A percentile compares a stretch with the other conserved stretches of the same genome.
Evolutionary conservation across 2,329 filamentous ascomycete genomes (phyloP).

Genomic region (Aspergillus sp.): DNA sequence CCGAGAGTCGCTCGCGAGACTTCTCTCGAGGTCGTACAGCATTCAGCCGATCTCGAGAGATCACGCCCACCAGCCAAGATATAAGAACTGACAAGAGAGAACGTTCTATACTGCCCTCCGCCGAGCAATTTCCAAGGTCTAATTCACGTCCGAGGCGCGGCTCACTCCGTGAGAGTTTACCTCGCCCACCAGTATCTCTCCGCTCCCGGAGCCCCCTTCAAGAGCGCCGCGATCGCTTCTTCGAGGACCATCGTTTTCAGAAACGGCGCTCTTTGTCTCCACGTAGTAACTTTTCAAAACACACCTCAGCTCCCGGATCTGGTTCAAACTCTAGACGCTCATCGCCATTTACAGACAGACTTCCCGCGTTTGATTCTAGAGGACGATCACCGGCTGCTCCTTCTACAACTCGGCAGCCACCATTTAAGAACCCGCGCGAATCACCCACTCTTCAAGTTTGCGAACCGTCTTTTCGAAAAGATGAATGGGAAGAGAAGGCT

Average conservation of each 20-base stretch:
- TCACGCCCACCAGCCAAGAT: slow-evolving; percentile 34
- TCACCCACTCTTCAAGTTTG: not conserved
- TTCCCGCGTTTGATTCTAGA: slow-evolving; percentile 32
- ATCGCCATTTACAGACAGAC: slow-evolving; percentile 58
- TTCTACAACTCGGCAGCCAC: slow-evolving; percentile 21
- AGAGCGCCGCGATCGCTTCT: slow-evolving; percentile 50
- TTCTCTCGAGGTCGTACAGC: slow-evolving; percentile 32
- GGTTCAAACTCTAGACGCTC: slow-evolving; percentile 60
- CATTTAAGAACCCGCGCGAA: slow-evolving; percentile 18
- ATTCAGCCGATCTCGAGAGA: slow-evolving; percentile 37
- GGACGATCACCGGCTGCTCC: slow-evolving; percentile 27
- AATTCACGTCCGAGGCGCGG: slow-evolving; percentile 48
- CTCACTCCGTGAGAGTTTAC: slow-evolving; percentile 30
- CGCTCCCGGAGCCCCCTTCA: slow-evolving; percentile 57
- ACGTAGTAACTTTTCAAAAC: slow-evolving; percentile 41
- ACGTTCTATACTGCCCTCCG: slow-evolving; percentile 27
- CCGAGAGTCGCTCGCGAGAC: slow-evolving; percentile 30
- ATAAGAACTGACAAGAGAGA: slow-evolving; percentile 35
- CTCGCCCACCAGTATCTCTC: slow-evolving; percentile 39
- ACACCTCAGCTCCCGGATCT: slow-evolving; percentile 55
- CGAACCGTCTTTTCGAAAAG: not conserved
- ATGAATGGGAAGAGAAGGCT: not conserved
- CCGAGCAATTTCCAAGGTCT: slow-evolving; percentile 28
- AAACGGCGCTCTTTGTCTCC: slow-evolving; percentile 57
- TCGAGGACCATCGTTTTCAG: slow-evolving; percentile 47